phyloP scores from a whole-genome alignment of 2,329 filamentous ascomycete species.

The Ceratocystiopsis sp. region DNA sequence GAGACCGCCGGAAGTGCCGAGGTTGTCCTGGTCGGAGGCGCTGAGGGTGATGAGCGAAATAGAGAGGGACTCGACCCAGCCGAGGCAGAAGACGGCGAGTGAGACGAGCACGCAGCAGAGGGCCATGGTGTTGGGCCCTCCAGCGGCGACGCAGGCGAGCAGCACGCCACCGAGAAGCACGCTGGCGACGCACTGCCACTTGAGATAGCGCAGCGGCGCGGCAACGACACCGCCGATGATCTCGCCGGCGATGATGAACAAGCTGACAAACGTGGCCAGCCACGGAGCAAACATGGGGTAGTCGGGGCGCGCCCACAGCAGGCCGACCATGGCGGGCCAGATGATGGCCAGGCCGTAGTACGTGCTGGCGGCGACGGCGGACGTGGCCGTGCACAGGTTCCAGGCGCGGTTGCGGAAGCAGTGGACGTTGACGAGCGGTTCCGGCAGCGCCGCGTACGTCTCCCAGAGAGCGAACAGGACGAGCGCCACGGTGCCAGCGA shows the following conservation, averaged over 20 bases:
- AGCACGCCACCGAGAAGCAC: constrained; percentile 15
- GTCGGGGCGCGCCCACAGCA: constrained; percentile 14
- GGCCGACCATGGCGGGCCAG: constrained; percentile 19
- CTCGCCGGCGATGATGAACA: constrained; percentile 15
- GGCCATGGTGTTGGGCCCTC: constrained; percentile 13
- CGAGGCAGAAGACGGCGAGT: constrained; percentile 18
- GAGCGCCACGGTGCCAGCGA: constrained; percentile 12
- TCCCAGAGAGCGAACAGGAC: constrained; percentile 15
- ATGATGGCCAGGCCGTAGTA: constrained; percentile 22
- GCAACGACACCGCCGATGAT: constrained; percentile 13
- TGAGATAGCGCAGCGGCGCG: constrained; percentile 15
- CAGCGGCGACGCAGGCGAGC: constrained; percentile 15
- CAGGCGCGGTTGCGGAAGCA: constrained; percentile 18
- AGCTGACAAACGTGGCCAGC: constrained; percentile 13
- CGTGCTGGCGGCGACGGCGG: constrained; percentile 18
- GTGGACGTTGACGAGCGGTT: constrained; percentile 20
- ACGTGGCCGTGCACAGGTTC: constrained; percentile 16
- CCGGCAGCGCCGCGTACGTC: constrained; percentile 11
- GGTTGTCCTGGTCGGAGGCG: constrained; percentile 17
- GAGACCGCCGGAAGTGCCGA: constrained; percentile 19
- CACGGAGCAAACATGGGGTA: constrained; percentile 12
- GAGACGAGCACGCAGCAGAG: constrained; percentile 15
- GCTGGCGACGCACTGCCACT: constrained; percentile 17
- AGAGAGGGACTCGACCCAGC: constrained; percentile 18
- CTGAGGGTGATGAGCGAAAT: constrained; percentile 19